Percentiles rank a stretch among this genome's conserved stretches.
Evolutionary conservation across 345 rosid genomes (phyloP).

Genomic region (Mallotus nudiflorus): DNA sequence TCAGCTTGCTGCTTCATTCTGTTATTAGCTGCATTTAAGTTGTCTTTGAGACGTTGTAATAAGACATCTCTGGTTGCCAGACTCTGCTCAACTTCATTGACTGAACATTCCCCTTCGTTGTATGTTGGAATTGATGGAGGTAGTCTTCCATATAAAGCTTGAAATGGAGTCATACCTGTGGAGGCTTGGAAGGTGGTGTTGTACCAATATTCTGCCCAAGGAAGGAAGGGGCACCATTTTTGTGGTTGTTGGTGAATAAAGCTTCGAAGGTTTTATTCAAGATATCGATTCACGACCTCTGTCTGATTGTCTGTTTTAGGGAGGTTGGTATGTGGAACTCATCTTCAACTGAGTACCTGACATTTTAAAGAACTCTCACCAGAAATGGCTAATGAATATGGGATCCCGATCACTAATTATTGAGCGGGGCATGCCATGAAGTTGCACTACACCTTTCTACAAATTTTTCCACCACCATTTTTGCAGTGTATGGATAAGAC

Average conservation of each 20-base stretch:
- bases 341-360: neutral
- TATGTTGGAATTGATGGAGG: neutral
- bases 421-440: neutral
- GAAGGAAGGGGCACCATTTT: neutral
- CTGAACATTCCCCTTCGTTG: rapidly evolving
- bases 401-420: neutral
- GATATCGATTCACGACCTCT: neutral
- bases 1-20: neutral
- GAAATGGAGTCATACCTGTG: no score
- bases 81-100: neutral
- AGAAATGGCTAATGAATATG: neutral
- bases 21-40: neutral
- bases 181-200: neutral
- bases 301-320: neutral
- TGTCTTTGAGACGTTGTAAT: neutral
- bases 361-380: neutral
- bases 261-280: neutral
- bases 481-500: neutral
- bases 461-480: neutral
- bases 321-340: neutral
- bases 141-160: neutral
- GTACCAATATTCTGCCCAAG: neutral
- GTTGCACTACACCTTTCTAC: neutral
- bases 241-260: neutral
- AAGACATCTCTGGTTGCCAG: neutral